These are phyloP conservation scores for Lichtheimia ramosa DNA, from an alignment of 371 early-diverging fungal species.

Conservation along the genomic window DNA sequence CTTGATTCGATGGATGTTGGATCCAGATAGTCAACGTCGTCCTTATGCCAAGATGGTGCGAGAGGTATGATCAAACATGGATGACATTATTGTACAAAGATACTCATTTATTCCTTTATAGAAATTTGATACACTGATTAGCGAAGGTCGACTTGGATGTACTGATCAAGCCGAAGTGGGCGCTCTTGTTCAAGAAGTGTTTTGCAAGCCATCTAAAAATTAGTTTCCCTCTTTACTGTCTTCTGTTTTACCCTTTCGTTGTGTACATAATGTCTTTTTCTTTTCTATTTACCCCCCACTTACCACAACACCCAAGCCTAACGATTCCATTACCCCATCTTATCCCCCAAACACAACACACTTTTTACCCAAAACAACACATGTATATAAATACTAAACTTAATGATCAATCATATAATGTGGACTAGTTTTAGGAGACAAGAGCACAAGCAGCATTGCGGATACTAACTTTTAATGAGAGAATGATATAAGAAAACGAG, in stretches of 20 bases:
- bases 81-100: neutral
- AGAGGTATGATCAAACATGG: slow-evolving; percentile 14
- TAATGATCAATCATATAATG: no score
- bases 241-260: slow-evolving; percentile 2
- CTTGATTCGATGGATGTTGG: slow-evolving; percentile 44
- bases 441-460: no score
- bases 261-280: neutral
- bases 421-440: no score
- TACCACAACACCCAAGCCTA: neutral
- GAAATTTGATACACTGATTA: slow-evolving; percentile 30
- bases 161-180: slow-evolving; percentile 42
- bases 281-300: neutral
- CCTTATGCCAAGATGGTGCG: slow-evolving; percentile 42
- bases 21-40: slow-evolving; percentile 30
- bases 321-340: neutral
- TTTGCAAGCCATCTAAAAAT: slow-evolving; percentile 14
- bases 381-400: no score
- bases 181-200: slow-evolving; percentile 44
- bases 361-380: no score
- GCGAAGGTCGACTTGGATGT: slow-evolving; percentile 28
- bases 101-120: slow-evolving; percentile 9
- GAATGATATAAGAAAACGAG: no score
- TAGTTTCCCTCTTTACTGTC: neutral
- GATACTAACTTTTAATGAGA: no score
- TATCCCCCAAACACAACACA: neutral